Evolutionary conservation across 1,284 basidiomycete species (phyloP).

Genomic region (Amylostereum areolatum): DNA sequence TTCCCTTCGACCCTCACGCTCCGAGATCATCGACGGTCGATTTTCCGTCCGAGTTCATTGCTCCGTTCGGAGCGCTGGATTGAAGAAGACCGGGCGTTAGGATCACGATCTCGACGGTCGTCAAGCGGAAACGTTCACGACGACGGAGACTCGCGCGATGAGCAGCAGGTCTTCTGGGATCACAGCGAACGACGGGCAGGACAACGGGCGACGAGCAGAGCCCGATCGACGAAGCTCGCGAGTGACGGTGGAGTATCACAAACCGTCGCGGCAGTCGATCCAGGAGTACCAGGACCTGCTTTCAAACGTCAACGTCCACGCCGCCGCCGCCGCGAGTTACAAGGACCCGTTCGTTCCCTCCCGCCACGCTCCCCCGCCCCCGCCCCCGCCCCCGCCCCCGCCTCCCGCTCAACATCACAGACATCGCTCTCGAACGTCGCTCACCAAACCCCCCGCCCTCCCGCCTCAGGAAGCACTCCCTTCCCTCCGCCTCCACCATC

Average conservation of each 20-base stretch:
- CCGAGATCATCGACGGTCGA: no score
- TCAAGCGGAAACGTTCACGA: no score
- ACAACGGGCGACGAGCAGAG: no score
- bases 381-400: constrained; percentile 23
- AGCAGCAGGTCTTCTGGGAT: no score
- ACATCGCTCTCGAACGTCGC: constrained; percentile 43
- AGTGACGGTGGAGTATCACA: constrained; percentile 62
- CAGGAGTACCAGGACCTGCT: constrained; percentile 70
- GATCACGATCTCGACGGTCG: no score
- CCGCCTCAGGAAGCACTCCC: constrained; percentile 39
- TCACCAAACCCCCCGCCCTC: constrained; percentile 49
- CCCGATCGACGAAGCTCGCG: no score
- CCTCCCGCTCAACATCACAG: constrained; percentile 25
- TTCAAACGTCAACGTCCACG: constrained; percentile 52
- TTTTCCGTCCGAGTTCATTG: no score
- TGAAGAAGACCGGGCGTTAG: no score
- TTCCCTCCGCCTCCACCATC: constrained; percentile 24
- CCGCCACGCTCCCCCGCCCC: constrained; percentile 51
- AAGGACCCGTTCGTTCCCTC: constrained; percentile 41
- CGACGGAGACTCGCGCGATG: no score
- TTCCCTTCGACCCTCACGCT: no score
- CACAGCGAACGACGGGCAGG: no score
- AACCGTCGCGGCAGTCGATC: constrained; percentile 53
- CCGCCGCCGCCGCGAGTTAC: constrained; percentile 43
- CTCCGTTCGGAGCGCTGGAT: no score